These are phyloP conservation scores for Hydnum rufescens DNA, from an alignment of 768 basidiomycete species.

Conservation along the genomic window DNA sequence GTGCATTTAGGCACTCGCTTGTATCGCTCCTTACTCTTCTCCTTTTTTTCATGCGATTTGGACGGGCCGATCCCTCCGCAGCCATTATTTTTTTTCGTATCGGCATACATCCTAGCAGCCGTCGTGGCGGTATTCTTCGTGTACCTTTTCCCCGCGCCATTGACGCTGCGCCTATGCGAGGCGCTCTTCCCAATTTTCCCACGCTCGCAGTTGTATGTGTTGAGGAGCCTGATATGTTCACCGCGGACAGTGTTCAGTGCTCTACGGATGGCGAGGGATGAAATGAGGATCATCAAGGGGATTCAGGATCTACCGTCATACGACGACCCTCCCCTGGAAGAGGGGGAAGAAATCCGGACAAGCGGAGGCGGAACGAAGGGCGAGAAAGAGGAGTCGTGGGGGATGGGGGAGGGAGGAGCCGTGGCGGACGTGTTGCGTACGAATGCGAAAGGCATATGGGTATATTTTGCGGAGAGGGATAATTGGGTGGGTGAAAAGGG, in stretches of 20 bases:
- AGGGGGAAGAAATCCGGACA: not conserved
- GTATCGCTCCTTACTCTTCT: conserved; percentile 26
- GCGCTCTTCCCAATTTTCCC: conserved; percentile 30
- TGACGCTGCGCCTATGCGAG: not conserved
- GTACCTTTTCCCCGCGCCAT: not conserved
- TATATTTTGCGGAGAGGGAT: conserved; percentile 44
- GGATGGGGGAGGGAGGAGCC: no score
- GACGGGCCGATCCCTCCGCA: conserved; percentile 18
- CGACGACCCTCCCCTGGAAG: not conserved
- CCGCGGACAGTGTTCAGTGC: conserved; percentile 31
- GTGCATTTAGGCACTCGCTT: conserved; percentile 28
- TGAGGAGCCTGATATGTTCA: conserved; percentile 31
- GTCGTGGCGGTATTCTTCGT: conserved; percentile 12
- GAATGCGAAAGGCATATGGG: conserved; percentile 21
- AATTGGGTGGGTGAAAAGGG: conserved; percentile 44
- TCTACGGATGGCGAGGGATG: conserved; percentile 42
- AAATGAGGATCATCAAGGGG: conserved; percentile 39
- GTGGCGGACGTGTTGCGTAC: not conserved
- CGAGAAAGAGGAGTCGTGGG: no score
- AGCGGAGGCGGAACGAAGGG: not conserved
- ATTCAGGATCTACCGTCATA: conserved; percentile 17
- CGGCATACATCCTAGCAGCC: conserved; percentile 21
- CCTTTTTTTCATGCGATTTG: conserved; percentile 18
- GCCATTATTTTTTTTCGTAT: conserved; percentile 16
- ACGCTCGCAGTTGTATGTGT: conserved; percentile 23